A percentile compares a stretch with the other conserved stretches of the same genome.
Evolutionary conservation across 176 grass and related monocot genomes (phyloP).

Genomic region (Lolium rigidum): DNA sequence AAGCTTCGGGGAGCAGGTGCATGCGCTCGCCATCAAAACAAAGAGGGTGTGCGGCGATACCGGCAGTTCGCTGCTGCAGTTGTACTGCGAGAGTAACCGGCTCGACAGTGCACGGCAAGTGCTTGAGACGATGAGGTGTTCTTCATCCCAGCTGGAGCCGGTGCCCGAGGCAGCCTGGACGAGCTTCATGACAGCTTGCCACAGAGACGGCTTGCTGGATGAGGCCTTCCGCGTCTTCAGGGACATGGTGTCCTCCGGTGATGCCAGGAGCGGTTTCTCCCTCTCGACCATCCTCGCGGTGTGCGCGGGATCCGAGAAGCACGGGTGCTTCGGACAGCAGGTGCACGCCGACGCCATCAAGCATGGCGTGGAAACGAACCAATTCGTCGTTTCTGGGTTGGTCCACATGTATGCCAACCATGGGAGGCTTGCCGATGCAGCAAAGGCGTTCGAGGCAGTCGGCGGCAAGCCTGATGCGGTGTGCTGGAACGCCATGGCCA

Average conservation of each 20-base stretch:
- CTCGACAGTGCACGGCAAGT: conserved; percentile 41
- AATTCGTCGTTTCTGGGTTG: conserved; percentile 67
- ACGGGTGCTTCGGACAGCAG: conserved; percentile 56
- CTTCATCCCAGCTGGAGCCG: not conserved
- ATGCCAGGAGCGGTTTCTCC: conserved; percentile 54
- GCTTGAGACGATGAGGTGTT: conserved; percentile 43
- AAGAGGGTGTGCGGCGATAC: conserved; percentile 20
- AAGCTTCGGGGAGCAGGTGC: conserved; percentile 57
- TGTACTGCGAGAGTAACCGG: conserved; percentile 49
- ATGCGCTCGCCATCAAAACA: conserved; percentile 57
- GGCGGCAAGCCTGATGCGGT: conserved; percentile 39
- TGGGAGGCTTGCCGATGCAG: conserved; percentile 50
- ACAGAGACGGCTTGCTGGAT: conserved; percentile 51
- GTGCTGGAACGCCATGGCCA: conserved; percentile 78
- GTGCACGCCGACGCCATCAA: conserved; percentile 76
- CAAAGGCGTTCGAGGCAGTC: conserved; percentile 57
- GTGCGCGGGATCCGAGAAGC: conserved; percentile 51
- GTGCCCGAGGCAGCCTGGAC: conserved; percentile 61
- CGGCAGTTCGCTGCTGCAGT: conserved; percentile 63
- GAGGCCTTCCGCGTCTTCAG: conserved; percentile 70
- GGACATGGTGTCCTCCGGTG: conserved; percentile 57
- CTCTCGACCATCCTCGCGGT: conserved; percentile 63
- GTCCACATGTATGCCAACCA: conserved; percentile 82
- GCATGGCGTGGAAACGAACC: conserved; percentile 56
- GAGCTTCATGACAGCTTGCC: conserved; percentile 58